Evolutionary conservation across 1,284 basidiomycete species (phyloP).

Genomic region (Fomitopsis schrenkii): DNA sequence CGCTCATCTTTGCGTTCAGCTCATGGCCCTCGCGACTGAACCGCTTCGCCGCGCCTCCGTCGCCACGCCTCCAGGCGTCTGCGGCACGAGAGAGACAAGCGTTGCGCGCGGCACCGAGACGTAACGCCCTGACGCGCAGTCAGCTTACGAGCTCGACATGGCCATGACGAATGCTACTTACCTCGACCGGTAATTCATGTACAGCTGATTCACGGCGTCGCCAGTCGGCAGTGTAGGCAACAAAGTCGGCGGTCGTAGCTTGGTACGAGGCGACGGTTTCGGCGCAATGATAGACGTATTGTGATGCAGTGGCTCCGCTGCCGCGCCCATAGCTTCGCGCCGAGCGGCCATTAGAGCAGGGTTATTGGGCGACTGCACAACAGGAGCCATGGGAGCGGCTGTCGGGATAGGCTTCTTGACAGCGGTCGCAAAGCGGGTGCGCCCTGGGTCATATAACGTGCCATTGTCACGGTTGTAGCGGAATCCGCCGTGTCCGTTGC

Average conservation of each 20-base stretch:
- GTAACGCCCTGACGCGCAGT: slow-evolving; percentile 53
- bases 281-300: slow-evolving; percentile 73
- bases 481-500: slow-evolving; percentile 36
- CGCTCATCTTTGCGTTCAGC: slow-evolving; percentile 84
- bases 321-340: slow-evolving; percentile 51
- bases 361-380: slow-evolving; percentile 30
- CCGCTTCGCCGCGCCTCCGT: slow-evolving; percentile 91
- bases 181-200: slow-evolving; percentile 81
- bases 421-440: slow-evolving; percentile 80
- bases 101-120: slow-evolving; percentile 90
- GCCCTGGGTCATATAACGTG: slow-evolving; percentile 63
- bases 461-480: slow-evolving; percentile 38
- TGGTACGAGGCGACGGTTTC: slow-evolving; percentile 79
- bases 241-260: slow-evolving; percentile 77
- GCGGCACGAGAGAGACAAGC: slow-evolving; percentile 94
- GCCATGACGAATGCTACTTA: neutral
- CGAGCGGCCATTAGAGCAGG: slow-evolving; percentile 40
- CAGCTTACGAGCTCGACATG: neutral
- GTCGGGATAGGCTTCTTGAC: slow-evolving; percentile 61
- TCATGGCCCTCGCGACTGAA: slow-evolving; percentile 93
- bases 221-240: slow-evolving; percentile 89
- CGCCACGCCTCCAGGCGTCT: slow-evolving; percentile 91
- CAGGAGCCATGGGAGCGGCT: slow-evolving; percentile 18
- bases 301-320: slow-evolving; percentile 59
- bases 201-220: slow-evolving; percentile 71